Base-by-base conservation (phyloP, 2,329 filamentous ascomycete genomes). In the Diaporthe nobilis region DNA sequence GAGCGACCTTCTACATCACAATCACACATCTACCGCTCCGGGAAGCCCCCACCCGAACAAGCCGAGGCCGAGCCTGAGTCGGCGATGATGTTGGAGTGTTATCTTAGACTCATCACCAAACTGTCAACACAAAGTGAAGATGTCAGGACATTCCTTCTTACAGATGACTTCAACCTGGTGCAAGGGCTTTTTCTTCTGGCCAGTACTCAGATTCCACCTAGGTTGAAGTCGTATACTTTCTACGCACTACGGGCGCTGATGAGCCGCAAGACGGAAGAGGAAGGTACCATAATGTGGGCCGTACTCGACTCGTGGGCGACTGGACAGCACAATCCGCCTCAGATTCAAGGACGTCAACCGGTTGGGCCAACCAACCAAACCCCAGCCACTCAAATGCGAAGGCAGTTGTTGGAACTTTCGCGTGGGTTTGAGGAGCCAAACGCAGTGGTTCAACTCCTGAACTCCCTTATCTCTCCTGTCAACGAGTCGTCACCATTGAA, bases 51-150 rank as follows among this genome's bases (percentile, higher is more conserved):
- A 58, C 87, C 87, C 25, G 92, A 94, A 60, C 90, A 93, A 76
- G 92, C 95, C 76, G 95, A 98, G 82, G 88, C 90, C 39, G 96
- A 98, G 82, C 94, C 95, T 5, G 97, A 99, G 83, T 97, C 95
- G 55, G 93, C 94, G n/a, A 94, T 98, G 85, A 98, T 99, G 95
- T 88, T 99, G 39, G 95, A 98, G 82, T 96, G 95, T 79, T 98
- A 98, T 82, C 88, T 99, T 71, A 92, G 96, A 42, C 89, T 99
- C 7, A 94, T 98, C 80, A 92, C 95, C 4, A 95, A 97, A 83
- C 87, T 99, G 13, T 93, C 93, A 77, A 88, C 90, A 31, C 92
- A 96, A 81, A 98, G 95, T 81, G 87, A 90, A 75, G 86, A 88
- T 28, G 94, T 95, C 1, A 90, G 96, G 68, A 85, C 90, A 47